Conservation (phyloP, 495 filamentous ascomycete genomes). For the Aspergillus kassunensis region DNA sequence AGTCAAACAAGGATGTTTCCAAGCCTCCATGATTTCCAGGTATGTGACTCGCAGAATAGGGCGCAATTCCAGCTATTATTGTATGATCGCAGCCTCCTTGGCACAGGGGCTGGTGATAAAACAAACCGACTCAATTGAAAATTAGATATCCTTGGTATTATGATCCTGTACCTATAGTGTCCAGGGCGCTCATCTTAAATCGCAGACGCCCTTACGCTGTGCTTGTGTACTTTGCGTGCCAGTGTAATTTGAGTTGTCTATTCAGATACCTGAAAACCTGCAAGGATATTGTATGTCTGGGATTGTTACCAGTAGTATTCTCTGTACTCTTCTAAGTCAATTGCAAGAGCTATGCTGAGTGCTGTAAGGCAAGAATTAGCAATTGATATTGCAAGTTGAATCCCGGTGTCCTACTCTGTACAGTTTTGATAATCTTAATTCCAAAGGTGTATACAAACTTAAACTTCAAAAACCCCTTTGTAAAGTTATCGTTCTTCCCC, state of each 20-base stretch:
- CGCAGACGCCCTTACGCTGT: conserved; percentile 20
- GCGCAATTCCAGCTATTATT: conserved; percentile 5
- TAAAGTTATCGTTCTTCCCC: no score
- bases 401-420: no score
- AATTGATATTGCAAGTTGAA: no score
- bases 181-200: conserved; percentile 4
- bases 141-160: conserved; percentile 15
- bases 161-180: conserved; percentile 15
- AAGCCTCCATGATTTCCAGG: conserved; percentile 14
- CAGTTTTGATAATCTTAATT: background rate
- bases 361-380: no score
- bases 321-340: no score
- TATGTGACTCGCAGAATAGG: no score
- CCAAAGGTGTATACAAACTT: background rate
- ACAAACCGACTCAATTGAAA: background rate
- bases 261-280: conserved; percentile 1
- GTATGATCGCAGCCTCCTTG: background rate
- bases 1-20: conserved; percentile 21
- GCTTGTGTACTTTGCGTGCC: background rate
- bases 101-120: conserved; percentile 8
- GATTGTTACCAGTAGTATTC: background rate
- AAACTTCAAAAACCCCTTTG: background rate
- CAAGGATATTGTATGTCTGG: conserved; percentile 1
- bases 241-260: background rate
- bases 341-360: no score